These are phyloP conservation scores for Acrasis kona DNA, from an alignment of 78 protist species.

Conservation along the genomic window DNA sequence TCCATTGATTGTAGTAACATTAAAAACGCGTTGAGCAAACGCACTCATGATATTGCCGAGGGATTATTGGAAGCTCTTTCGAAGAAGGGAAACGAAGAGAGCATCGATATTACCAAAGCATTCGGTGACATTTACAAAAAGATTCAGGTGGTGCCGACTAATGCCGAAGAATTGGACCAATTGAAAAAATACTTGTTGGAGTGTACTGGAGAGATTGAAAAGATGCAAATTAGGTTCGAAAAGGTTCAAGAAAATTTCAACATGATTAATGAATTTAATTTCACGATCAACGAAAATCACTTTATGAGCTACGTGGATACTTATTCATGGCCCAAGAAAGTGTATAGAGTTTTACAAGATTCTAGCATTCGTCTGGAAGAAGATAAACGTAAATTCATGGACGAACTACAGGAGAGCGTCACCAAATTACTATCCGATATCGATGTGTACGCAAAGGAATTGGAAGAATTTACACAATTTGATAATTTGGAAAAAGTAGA, in stretches of 20 bases:
- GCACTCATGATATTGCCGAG: not conserved
- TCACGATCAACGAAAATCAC: not conserved
- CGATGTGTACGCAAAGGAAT: not conserved
- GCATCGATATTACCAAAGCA: not conserved
- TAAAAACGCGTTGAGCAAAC: not conserved
- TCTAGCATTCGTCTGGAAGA: not conserved
- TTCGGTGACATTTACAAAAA: not conserved
- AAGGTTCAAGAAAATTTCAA: not conserved
- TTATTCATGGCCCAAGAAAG: slow-evolving; percentile 12
- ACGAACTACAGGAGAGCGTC: not conserved
- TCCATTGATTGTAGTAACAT: slow-evolving; percentile 11
- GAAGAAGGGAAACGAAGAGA: not conserved
- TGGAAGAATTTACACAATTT: not conserved
- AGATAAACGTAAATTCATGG: not conserved
- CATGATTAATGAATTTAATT: not conserved
- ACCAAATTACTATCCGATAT: slow-evolving; percentile 23
- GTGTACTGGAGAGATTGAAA: slow-evolving; percentile 8
- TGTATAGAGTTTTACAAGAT: slow-evolving; percentile 8
- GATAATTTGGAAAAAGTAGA: not conserved
- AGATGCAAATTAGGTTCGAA: not conserved
- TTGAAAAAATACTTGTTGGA: not conserved
- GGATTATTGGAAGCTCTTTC: slow-evolving; percentile 3
- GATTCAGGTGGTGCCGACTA: not conserved
- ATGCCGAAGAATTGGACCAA: slow-evolving; percentile 12
- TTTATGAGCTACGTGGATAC: slow-evolving; percentile 18